phyloP scores from a whole-genome alignment of 805 yeast genomes.

The Wickerhamomyces ciferrii region DNA sequence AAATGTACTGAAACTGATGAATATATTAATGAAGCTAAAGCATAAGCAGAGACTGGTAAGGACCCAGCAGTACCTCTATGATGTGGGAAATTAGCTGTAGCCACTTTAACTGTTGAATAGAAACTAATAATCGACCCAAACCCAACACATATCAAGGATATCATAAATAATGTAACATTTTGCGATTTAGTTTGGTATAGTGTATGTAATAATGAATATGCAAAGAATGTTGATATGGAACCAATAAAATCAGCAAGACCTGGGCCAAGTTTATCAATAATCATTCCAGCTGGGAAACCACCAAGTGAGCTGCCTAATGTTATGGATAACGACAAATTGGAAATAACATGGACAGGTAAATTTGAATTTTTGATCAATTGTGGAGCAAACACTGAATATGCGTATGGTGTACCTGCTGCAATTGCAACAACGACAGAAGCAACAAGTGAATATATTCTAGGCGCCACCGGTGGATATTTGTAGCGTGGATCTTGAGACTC shows the following conservation, averaged over 20 bases:
- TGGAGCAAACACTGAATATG: slow-evolving; percentile 74
- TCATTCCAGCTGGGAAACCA: slow-evolving; percentile 66
- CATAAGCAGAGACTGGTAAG: slow-evolving; percentile 36
- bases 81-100: slow-evolving; percentile 57
- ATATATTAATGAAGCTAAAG: slow-evolving; percentile 64
- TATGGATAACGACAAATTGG: slow-evolving; percentile 56
- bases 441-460: slow-evolving; percentile 12
- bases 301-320: slow-evolving; percentile 64
- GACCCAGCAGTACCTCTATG: slow-evolving; percentile 37
- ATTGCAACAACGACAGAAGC: slow-evolving; percentile 40
- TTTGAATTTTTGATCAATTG: slow-evolving; percentile 55
- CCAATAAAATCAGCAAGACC: slow-evolving; percentile 49
- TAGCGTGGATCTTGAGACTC: not conserved
- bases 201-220: slow-evolving; percentile 45
- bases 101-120: slow-evolving; percentile 48
- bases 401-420: slow-evolving; percentile 72
- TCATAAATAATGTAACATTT: slow-evolving; percentile 36
- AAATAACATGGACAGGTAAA: slow-evolving; percentile 55
- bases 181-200: slow-evolving; percentile 38
- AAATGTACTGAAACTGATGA: slow-evolving; percentile 50
- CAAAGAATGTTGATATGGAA: slow-evolving; percentile 44
- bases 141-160: slow-evolving; percentile 51
- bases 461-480: slow-evolving; percentile 5
- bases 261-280: slow-evolving; percentile 61
- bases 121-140: slow-evolving; percentile 60